These are phyloP conservation scores for Mycena indigotica DNA, from an alignment of 768 basidiomycete species.

Conservation along the genomic window DNA sequence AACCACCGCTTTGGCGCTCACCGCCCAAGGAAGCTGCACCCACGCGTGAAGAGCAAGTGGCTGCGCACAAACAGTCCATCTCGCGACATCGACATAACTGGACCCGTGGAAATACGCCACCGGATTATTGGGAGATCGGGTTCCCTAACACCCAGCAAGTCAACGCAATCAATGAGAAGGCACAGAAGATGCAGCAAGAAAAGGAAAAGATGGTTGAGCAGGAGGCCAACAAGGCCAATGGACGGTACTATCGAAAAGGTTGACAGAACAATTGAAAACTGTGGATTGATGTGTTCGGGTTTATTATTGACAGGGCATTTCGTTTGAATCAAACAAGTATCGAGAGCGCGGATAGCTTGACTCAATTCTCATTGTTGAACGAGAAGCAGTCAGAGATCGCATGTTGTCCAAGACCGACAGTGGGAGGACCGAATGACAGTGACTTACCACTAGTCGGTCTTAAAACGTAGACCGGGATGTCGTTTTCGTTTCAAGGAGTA, in stretches of 20 bases:
- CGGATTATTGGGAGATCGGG: slow-evolving; percentile 69
- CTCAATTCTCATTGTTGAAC: no score
- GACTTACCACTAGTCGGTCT: no score
- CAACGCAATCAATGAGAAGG: slow-evolving; percentile 55
- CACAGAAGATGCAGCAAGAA: slow-evolving; percentile 52
- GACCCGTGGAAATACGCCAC: slow-evolving; percentile 57
- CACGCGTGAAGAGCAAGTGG: slow-evolving; percentile 28
- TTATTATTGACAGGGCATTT: no score
- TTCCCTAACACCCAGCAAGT: slow-evolving; percentile 70
- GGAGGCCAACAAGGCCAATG: slow-evolving; percentile 47
- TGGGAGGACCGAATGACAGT: no score
- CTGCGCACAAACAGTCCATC: slow-evolving; percentile 48
- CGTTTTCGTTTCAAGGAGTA: no score
- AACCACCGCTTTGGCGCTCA: slow-evolving; percentile 56
- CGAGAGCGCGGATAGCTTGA: no score
- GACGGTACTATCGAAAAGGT: slow-evolving; percentile 20
- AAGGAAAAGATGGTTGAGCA: slow-evolving; percentile 48
- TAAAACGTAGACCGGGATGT: no score
- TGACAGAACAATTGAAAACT: not conserved
- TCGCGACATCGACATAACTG: slow-evolving; percentile 54
- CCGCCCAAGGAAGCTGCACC: slow-evolving; percentile 26
- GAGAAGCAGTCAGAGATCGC: no score
- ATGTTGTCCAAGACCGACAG: no score
- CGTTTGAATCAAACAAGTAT: no score
- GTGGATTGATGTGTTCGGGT: not conserved